phyloP scores from a whole-genome alignment of 2,329 filamentous ascomycete genomes.

The Botrytis aclada region DNA sequence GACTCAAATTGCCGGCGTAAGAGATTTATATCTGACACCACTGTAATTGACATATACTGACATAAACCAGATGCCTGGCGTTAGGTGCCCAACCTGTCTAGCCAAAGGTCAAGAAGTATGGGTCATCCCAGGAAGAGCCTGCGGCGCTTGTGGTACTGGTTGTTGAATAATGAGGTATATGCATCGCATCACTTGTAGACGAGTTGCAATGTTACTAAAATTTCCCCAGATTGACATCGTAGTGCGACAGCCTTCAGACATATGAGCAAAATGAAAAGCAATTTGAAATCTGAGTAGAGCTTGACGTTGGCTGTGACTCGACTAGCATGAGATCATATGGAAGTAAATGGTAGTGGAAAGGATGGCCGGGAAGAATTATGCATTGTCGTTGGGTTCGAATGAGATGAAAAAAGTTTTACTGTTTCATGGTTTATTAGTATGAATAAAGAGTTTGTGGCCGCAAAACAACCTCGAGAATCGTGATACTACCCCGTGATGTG shows the following conservation, averaged over 20 bases:
- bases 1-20: not conserved
- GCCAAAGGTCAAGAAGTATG: constrained; percentile 51
- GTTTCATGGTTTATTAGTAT: constrained; percentile 7
- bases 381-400: not conserved
- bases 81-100: constrained; percentile 51
- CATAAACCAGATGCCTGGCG: constrained; percentile 45
- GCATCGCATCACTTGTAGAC: not conserved
- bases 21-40: not conserved
- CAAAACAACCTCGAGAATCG: not conserved
- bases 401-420: not conserved
- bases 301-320: not conserved
- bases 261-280: not conserved
- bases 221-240: not conserved
- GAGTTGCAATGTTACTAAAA: not conserved
- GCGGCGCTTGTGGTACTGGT: constrained; percentile 28
- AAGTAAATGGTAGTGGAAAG: not conserved
- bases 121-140: constrained; percentile 53
- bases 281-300: not conserved
- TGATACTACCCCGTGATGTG: not conserved
- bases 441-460: not conserved
- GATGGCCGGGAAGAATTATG: not conserved
- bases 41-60: constrained; percentile 19
- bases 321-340: not conserved
- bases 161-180: constrained; percentile 2
- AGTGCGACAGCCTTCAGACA: not conserved